These are phyloP conservation scores for Colletotrichum siamense DNA, from an alignment of 2,329 filamentous ascomycete genomes.

Conservation along the genomic window DNA sequence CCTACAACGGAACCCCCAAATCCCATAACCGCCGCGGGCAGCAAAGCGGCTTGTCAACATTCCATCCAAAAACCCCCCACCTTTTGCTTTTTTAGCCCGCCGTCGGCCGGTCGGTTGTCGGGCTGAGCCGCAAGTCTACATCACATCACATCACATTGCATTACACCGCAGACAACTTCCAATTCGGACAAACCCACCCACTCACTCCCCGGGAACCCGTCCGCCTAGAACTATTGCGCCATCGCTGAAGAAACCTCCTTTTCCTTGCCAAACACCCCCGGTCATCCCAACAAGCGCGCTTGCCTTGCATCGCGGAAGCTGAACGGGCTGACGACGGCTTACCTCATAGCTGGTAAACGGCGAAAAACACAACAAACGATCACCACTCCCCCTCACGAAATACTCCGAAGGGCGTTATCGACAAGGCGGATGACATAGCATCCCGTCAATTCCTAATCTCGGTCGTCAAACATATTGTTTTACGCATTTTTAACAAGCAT, in stretches of 20 bases:
- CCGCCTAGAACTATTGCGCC: slow-evolving; percentile 14
- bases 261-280: neutral
- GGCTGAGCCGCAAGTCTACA: slow-evolving; percentile 18
- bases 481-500: neutral
- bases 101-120: neutral
- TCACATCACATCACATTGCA: neutral
- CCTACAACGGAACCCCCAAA: neutral
- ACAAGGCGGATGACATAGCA: neutral
- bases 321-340: neutral
- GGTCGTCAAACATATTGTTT: neutral
- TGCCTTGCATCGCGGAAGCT: slow-evolving; percentile 6
- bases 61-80: neutral
- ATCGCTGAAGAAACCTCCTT: slow-evolving; percentile 11
- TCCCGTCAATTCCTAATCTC: neutral
- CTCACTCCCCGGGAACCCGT: neutral
- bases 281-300: neutral
- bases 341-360: neutral
- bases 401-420: neutral
- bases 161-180: neutral
- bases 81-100: neutral
- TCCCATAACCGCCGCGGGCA: neutral
- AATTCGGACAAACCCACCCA: neutral
- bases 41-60: neutral
- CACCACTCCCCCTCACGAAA: neutral
- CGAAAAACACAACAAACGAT: neutral